phyloP scores from a whole-genome alignment of 768 basidiomycete genomes.

The Termitomyces sp. region DNA sequence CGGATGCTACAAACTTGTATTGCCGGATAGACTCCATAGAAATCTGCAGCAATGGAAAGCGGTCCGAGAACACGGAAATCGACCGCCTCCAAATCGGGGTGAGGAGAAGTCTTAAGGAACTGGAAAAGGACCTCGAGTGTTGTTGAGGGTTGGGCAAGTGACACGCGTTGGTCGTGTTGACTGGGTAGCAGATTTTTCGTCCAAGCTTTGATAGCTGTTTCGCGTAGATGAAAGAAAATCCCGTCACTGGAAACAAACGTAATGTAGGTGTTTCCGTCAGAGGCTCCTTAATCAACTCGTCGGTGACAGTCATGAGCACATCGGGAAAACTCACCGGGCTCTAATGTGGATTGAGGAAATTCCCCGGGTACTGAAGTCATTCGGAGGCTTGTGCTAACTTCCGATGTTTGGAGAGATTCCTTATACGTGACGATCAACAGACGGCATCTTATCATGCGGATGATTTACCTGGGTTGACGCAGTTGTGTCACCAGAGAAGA shows the following conservation, averaged over 20 bases:
- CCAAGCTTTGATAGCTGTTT: not conserved
- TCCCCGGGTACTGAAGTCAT: too few relatives aligned
- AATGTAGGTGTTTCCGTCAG: not conserved
- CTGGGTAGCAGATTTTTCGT: not conserved
- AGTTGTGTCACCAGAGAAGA: not conserved
- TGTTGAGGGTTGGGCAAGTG: not conserved
- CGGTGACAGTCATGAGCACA: not conserved
- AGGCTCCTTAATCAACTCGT: not conserved
- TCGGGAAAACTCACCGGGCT: not conserved
- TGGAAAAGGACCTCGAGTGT: not conserved
- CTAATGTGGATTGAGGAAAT: not conserved
- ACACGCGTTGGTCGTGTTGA: not conserved
- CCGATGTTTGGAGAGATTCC: not conserved
- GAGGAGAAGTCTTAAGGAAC: not conserved
- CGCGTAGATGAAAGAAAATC: not conserved
- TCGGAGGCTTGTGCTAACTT: not conserved
- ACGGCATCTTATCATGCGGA: not conserved
- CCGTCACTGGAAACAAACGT: not conserved
- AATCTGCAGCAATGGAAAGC: conserved; percentile 4
- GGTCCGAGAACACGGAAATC: conserved; percentile 1
- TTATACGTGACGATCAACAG: not conserved
- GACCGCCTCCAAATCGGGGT: conserved; percentile 1
- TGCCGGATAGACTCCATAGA: conserved; percentile 1
- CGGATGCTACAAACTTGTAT: not conserved
- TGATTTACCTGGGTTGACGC: not conserved